Evolutionary conservation across 2,329 filamentous ascomycete species (phyloP), one percentile per base, ranked within the genome.

Genomic region (Penicillium sp.): DNA sequence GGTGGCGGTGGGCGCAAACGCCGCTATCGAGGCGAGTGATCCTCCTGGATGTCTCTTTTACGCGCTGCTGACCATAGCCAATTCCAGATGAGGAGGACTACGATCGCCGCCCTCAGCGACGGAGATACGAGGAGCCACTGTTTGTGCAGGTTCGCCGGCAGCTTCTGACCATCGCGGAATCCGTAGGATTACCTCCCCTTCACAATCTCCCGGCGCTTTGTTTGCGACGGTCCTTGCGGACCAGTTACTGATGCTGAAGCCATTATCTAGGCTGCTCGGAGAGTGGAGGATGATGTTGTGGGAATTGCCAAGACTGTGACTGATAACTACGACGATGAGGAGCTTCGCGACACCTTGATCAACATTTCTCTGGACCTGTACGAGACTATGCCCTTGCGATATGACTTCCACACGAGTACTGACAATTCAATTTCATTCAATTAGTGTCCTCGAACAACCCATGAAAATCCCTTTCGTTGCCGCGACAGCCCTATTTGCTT

Each of bases 391-490:
- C 7, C 31, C 60, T 58, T 37, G 48, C 34, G 5, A 15, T 7
- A 45, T 15, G 14, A 43, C 10, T 8, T 22, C 51, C 22, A 43
- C 48, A 45, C 48, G 45, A 38, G 22, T 55, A 34, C 55, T 54
- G 43, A 59, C 52, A 55, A 59, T 47, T 42, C 54, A 15, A n/a
- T 37, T 35, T 14, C 34, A 43, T 59, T 15, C 60, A 10, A 8
- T 31, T 31, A 87, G 84, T 65, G 84, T 90, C 45, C 75, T 91
- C 38, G 95, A 99, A 79, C 95, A 99, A 78, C 95, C 95, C 1
- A 89, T 99, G 76, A 98, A 98, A 82, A 96, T 92, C n/a, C 94
- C 95, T 0, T 98, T 97, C 73, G 84, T 96, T 39, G 92, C 93
- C 10, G 91, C 90, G 20, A 88, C 94, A 14, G 84, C 96, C 45